Evolutionary conservation across 2,329 filamentous ascomycete species (phyloP), one percentile per base, ranked within the genome.

Genomic region (Alternaria brassicae): DNA sequence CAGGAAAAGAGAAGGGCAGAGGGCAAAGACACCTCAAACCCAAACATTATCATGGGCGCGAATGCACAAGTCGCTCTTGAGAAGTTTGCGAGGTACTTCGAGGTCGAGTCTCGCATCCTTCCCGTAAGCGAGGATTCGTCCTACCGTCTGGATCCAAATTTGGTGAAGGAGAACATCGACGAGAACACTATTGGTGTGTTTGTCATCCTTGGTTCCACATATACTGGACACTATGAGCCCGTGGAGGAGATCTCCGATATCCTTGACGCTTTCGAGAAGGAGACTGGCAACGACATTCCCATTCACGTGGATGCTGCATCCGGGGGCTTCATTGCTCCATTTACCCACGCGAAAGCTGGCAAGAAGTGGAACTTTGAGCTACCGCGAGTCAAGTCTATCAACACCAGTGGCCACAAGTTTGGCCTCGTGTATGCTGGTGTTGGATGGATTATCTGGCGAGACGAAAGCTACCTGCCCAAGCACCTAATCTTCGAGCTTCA

Each of bases 141-240:
- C 6, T 89, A 82, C 70, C 80, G 87, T 30, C 81, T 91, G 7
- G 88, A 91, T 65, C 86, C 89, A 0, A 81, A 86, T 4, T 76
- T 88, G 25, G 86, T 91, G 1, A 86, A 84, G 68, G 73, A 91
- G 67, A 89, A 89, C 62, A 83, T 91, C 32, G 89, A 92, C 61
- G 89, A 91, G 76, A 91, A 91, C 66, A 92, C 89, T 0, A 91
- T 92, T 66, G 89, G 89, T n/a, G 80, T 92, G 0, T 91, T 90
- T 69, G 87, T 89, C 0, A 91, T 91, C 53, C 70, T 92, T 5
- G 89, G 89, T 3, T 88, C 84, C 50, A 92, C 89, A 0, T 92
- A 91, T 66, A 92, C 89, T 0, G 89, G 89, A 0, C 88, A 91
- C 70, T 91, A 88, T 62, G 89, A 91, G 75, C 88, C 89, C 0